phyloP scores from a whole-genome alignment of 2,329 filamentous ascomycete species.

The Rhinocladiella similis region DNA sequence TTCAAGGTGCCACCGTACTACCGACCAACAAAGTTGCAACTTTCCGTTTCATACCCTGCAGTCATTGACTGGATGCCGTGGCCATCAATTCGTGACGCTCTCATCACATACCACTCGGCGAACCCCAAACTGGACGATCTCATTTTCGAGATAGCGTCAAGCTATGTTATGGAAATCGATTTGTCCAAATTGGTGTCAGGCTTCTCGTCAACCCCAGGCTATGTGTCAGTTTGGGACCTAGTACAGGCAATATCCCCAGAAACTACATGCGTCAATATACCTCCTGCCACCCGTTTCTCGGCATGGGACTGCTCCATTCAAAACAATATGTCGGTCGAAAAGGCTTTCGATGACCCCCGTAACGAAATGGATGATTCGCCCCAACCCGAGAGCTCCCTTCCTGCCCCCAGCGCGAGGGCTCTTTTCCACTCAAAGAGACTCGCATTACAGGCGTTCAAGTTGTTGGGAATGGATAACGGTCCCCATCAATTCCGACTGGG shows the following conservation, averaged over 20 bases:
- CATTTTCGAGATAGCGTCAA: slow-evolving; percentile 7
- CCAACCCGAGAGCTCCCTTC: background rate
- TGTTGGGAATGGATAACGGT: slow-evolving; percentile 13
- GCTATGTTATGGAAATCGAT: slow-evolving; percentile 3
- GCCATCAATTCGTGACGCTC: slow-evolving; percentile 4
- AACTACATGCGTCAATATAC: background rate
- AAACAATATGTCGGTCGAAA: background rate
- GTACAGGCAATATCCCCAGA: slow-evolving; percentile 15
- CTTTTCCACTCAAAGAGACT: slow-evolving; percentile 7
- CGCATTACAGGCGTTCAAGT: slow-evolving; percentile 13
- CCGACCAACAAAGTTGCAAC: slow-evolving; percentile 4
- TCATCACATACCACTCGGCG: slow-evolving; percentile 5
- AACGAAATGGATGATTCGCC: too few species aligned
- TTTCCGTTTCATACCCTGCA: background rate
- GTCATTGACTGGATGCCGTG: slow-evolving; percentile 6
- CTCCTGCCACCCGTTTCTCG: background rate
- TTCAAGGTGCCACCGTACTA: background rate
- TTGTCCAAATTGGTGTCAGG: slow-evolving; percentile 3
- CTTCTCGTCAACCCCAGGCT: slow-evolving; percentile 2
- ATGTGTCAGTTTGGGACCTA: slow-evolving; percentile 19
- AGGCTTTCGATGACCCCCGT: background rate
- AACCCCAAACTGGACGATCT: slow-evolving; percentile 10
- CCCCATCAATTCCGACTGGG: slow-evolving; percentile 11
- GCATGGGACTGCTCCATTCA: background rate
- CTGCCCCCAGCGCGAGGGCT: slow-evolving; percentile 3